A percentile compares a stretch with the other conserved stretches of the same genome.
Conservation (phyloP, 2,329 filamentous ascomycete genomes). For the Seiridium cupressi region DNA sequence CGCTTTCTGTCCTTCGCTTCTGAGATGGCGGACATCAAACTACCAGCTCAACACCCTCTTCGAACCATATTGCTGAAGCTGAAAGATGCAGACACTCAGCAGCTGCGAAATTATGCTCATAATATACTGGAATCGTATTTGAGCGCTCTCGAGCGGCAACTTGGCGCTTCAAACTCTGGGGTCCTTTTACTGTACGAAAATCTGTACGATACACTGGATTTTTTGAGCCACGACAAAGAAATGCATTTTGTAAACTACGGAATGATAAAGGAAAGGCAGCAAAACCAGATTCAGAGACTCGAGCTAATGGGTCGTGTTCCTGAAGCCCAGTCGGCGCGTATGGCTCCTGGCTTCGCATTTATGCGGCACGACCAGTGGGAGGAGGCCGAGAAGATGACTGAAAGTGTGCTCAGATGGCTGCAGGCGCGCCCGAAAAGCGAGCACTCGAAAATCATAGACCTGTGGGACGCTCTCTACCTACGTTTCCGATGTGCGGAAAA, state of each 20-base stretch:
- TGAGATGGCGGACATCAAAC: slow-evolving; percentile 5
- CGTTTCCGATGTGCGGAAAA: slow-evolving; percentile 1
- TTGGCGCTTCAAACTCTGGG: not conserved
- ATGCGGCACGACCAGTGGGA: not conserved
- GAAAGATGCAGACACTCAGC: not conserved
- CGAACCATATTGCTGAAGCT: not conserved
- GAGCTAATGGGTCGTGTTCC: not conserved
- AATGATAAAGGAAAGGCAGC: not conserved
- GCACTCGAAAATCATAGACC: not conserved
- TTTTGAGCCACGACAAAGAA: not conserved
- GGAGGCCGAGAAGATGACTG: slow-evolving; percentile 1
- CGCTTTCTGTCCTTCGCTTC: slow-evolving; percentile 5
- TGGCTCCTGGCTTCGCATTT: not conserved
- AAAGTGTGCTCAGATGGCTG: not conserved
- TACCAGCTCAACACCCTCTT: not conserved
- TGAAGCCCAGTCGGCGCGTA: not conserved
- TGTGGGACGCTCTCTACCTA: not conserved
- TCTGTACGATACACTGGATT: slow-evolving; percentile 1
- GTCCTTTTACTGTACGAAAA: slow-evolving; percentile 1
- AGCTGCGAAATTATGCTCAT: not conserved
- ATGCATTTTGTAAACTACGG: not conserved
- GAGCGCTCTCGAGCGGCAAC: not conserved
- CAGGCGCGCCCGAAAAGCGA: not conserved
- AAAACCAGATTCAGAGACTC: not conserved
- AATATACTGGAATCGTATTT: slow-evolving; percentile 3